Base-by-base conservation (phyloP, 352 stramenopile genomes). In the Globisporangium rhizosaccharum region DNA sequence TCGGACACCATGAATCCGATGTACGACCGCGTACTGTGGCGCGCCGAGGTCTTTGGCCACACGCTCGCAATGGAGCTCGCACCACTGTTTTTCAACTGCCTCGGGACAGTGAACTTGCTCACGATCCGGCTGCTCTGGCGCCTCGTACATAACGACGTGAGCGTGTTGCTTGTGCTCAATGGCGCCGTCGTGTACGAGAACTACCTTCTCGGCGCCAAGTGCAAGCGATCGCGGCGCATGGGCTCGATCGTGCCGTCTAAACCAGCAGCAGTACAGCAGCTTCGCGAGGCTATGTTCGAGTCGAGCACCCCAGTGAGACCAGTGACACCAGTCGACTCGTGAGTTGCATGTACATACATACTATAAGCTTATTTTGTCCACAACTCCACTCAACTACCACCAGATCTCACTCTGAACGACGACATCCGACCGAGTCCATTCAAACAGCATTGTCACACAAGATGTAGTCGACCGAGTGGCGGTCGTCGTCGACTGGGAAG, bases 171-270 rank as follows among this genome's bases (percentile, higher is more conserved):
- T 2, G 42, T 67, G 37, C 50, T 73, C 9, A 53, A 68, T 10
- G 68, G 69, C 12, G 51, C 57, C 3, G 66, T 76, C 3, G 59
- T 61, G 18, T 76, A 62, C 36, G 56, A 51, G 20, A 67, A 59
- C 25, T 56, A 57, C 26, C 41, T 67, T 2, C 12, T 51, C 10
- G 36, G 18, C 1, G 48, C 33, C 11, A 62, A n/a, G 36, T 54
- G 55, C 33, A 33, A 15, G 1, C 36, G 37, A 17, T 55, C 39
- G n/a, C 26, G 56, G 33, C 41, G 53, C 23, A 36, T 39, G 25
- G 42, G 53, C 17, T 59, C 53, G 44, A 44, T 51, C 11, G 44
- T 49, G 6, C n/a, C 44, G 11, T 37, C 6, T 11, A 7, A 37
- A 7, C 33, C 33, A 37, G 3, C 33, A 37, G 3, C 33, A 37